Evolutionary conservation across 2,329 filamentous ascomycete genomes (phyloP).

Genomic region (Cercospora brassicicola): DNA sequence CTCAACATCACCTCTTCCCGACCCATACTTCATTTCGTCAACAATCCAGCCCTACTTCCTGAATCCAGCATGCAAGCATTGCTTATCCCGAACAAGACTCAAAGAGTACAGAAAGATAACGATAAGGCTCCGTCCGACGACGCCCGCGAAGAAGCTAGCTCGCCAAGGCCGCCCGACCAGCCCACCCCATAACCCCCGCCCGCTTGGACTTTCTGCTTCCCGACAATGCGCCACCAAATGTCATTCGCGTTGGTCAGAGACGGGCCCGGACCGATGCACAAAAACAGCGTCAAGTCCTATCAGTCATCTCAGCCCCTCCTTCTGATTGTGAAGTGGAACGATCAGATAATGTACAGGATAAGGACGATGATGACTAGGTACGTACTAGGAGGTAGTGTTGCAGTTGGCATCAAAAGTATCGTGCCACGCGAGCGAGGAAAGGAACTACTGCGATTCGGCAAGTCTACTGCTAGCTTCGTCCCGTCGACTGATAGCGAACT

Average conservation of each 20-base stretch:
- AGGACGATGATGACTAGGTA: background rate
- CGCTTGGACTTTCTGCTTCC: background rate
- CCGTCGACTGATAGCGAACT: background rate
- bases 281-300: background rate
- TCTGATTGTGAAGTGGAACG: background rate
- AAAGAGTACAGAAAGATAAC: background rate
- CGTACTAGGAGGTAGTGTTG: background rate
- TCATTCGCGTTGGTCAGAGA: background rate
- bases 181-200: background rate
- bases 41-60: background rate
- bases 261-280: background rate
- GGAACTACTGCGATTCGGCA: background rate
- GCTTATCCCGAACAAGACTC: background rate
- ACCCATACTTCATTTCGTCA: background rate
- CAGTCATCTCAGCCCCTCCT: background rate
- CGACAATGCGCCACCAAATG: constrained; percentile 3
- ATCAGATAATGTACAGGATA: background rate
- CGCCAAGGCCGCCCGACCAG: background rate
- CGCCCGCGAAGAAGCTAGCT: background rate
- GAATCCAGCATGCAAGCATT: background rate
- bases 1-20: background rate
- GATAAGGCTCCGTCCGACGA: background rate
- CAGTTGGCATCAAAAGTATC: background rate
- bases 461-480: background rate
- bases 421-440: background rate